Conservation (phyloP, 192 early-diverging fungal genomes). For the Backusella luteola region DNA sequence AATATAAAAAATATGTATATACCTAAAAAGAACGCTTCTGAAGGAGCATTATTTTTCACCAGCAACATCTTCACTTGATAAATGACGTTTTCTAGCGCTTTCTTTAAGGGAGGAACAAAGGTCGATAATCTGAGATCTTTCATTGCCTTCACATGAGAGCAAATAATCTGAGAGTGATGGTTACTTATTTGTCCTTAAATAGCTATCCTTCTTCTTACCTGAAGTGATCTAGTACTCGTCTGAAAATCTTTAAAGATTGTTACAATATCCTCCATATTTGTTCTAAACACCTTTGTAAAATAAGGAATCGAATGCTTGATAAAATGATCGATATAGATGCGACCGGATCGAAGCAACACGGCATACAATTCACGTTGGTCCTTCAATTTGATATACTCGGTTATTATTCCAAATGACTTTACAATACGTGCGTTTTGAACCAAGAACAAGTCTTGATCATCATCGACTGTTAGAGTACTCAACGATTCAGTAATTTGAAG, state of each 20-base stretch:
- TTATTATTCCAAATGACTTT: constrained; percentile 43
- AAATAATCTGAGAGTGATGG: constrained; percentile 54
- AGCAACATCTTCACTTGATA: constrained; percentile 76
- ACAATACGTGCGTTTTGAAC: constrained; percentile 36
- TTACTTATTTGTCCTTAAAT: neutral
- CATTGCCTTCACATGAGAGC: constrained; percentile 72
- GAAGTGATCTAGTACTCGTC: constrained; percentile 44
- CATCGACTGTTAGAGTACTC: neutral
- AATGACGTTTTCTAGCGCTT: constrained; percentile 68
- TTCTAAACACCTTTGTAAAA: constrained; percentile 46
- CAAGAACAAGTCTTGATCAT: constrained; percentile 14
- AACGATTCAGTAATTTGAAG: constrained; percentile 16
- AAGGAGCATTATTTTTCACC: constrained; percentile 61
- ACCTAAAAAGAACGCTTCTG: constrained; percentile 40
- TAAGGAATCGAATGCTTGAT: constrained; percentile 49
- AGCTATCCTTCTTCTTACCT: constrained; percentile 30
- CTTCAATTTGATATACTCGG: constrained; percentile 46
- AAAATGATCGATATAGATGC: constrained; percentile 54
- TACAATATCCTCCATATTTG: constrained; percentile 38
- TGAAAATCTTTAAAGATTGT: constrained; percentile 56
- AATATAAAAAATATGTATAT: neutral
- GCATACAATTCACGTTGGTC: constrained; percentile 45
- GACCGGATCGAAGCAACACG: constrained; percentile 44
- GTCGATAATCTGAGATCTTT: constrained; percentile 60
- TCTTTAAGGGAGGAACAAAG: constrained; percentile 67